Conservation (phyloP, 306 rosid species). For the Inga leiocalycina region DNA sequence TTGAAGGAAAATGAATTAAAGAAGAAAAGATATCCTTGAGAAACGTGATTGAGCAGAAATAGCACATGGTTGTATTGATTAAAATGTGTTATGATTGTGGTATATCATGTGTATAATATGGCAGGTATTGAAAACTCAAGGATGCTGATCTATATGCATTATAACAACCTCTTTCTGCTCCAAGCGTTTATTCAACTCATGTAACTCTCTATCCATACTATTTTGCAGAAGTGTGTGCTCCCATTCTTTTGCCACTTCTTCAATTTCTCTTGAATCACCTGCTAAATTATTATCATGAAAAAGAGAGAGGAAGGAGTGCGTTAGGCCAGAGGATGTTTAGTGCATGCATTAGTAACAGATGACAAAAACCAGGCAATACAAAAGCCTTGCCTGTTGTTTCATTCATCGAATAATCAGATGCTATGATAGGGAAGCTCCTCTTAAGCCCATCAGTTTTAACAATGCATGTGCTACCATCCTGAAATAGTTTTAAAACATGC, state of each 20-base stretch:
- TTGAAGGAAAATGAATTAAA: slow-evolving; percentile 17
- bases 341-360: slow-evolving; percentile 22
- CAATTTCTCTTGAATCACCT: slow-evolving; percentile 89
- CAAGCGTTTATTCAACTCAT: slow-evolving; percentile 91
- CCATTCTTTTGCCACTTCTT: slow-evolving; percentile 97
- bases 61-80: slow-evolving; percentile 26
- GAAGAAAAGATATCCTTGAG: slow-evolving; percentile 5
- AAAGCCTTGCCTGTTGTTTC: slow-evolving; percentile 72
- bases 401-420: slow-evolving; percentile 76
- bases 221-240: slow-evolving; percentile 96
- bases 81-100: slow-evolving; percentile 2
- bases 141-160: slow-evolving; percentile 20
- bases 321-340: slow-evolving; percentile 21
- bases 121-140: background rate
- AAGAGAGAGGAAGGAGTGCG: slow-evolving; percentile 15
- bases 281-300: slow-evolving; percentile 36
- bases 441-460: slow-evolving; percentile 81
- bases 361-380: slow-evolving; percentile 28
- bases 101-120: background rate
- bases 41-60: slow-evolving; percentile 19
- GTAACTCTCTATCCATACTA: slow-evolving; percentile 95
- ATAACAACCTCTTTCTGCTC: slow-evolving; percentile 89
- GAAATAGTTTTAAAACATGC: slow-evolving; percentile 41
- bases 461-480: slow-evolving; percentile 70
- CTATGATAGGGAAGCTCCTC: slow-evolving; percentile 76